A percentile compares a stretch with the other conserved stretches of the same genome.
These are phyloP conservation scores for Moringa oleifera DNA, from an alignment of 345 rosid species.

Conservation along the genomic window DNA sequence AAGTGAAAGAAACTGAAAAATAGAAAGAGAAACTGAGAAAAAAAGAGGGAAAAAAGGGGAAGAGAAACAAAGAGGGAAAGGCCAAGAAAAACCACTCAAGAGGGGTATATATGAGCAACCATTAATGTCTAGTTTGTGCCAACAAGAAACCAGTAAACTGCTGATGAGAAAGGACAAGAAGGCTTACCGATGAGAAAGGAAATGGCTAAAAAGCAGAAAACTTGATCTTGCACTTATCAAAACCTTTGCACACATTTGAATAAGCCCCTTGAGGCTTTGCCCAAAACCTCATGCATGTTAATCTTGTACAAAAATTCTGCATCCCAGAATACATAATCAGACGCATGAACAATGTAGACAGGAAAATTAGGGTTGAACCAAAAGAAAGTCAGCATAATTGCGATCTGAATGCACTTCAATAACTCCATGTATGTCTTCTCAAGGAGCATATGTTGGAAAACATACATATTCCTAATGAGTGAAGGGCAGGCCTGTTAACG, in stretches of 20 bases:
- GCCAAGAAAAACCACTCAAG: too few relatives aligned
- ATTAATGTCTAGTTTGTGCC: too few relatives aligned
- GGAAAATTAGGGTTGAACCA: conserved; percentile 6
- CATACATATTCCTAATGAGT: too few relatives aligned
- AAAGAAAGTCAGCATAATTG: too few relatives aligned
- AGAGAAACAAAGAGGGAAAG: too few relatives aligned
- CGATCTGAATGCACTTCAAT: not conserved
- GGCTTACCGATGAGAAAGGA: conserved; percentile 15
- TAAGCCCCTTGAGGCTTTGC: conserved; percentile 95
- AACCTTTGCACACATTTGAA: conserved; percentile 63
- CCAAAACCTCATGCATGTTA: conserved; percentile 96
- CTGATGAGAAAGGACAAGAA: too few relatives aligned
- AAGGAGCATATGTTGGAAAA: not conserved
- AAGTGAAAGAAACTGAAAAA: too few relatives aligned
- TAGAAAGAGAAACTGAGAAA: too few relatives aligned
- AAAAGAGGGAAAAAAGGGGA: too few relatives aligned
- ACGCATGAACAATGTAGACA: not conserved
- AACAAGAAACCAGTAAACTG: too few relatives aligned
- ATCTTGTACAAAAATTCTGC: conserved; percentile 85
- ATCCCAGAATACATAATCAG: conserved; percentile 19
- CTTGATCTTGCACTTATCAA: conserved; percentile 13
- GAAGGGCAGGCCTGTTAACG: too few relatives aligned
- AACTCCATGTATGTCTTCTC: not conserved
- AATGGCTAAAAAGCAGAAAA: conserved; percentile 2
- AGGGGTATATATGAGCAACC: too few relatives aligned